Base-by-base conservation (phyloP, 2,329 filamentous ascomycete genomes). In the Neofusicoccum parvum region DNA sequence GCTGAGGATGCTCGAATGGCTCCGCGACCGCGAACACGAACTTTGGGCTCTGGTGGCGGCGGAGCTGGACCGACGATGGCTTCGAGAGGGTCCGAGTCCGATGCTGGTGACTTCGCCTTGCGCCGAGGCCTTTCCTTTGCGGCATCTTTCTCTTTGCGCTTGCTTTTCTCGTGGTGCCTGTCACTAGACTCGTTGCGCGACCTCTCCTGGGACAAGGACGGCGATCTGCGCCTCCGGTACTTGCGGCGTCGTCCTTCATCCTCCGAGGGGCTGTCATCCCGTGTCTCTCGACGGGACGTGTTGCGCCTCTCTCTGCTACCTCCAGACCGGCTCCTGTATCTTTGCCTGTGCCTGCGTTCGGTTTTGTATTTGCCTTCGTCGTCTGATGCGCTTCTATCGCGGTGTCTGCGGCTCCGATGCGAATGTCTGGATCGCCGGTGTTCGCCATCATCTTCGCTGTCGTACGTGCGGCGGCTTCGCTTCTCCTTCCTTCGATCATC, bases 21-120 rank as follows among this genome's bases (percentile, higher is more conserved):
- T 43, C 92, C 92, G 45, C 92, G 87, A 10, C 92, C 92, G 34
- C 91, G 88, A n/a, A 82, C 80, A 63, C 80, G 84, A 37, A 87
- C 73, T 36, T 69, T 69, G 37, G 74, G 72, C 41, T 74, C 69
- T 3, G 78, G 79, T 20, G 83, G 83, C 34, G 88, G 88, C 9
- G 86, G 88, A 0, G 81, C 77, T 20, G 92, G 92, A 0, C 93
- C 94, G 39, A 97, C 88, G 20, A 94, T 80, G 3, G 90, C 87
- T 65, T 93, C 89, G 3, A 93, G 79, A 0, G 91, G 89, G 73
- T 96, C 92, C 0, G 91, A 93, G 45, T 79, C 78, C 2, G 74
- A 77, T n/a, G 65, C 71, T 41, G 66, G 62, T 2, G 69, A 51
- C 17, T 12, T 48, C 11, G 23, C 41, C 27, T 12, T 23, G 41